A percentile compares a stretch with the other conserved stretches of the same genome.
These are phyloP conservation scores for Solanum etuberosum DNA, from an alignment of 257 asterid species.

Conservation along the genomic window DNA sequence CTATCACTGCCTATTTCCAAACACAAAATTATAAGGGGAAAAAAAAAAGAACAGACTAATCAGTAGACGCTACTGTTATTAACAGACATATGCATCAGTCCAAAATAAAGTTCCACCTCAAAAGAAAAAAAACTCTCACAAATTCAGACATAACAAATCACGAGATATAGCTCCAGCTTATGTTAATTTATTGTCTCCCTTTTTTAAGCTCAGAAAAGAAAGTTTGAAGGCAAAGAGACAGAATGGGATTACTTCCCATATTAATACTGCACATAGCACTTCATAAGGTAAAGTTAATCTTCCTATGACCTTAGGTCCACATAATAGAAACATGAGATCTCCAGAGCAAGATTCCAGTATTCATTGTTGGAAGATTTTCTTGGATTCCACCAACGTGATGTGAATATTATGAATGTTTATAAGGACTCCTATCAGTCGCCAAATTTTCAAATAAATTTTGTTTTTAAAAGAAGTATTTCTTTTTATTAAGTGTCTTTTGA, in stretches of 20 bases:
- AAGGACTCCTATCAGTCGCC: neutral
- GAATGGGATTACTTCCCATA: neutral
- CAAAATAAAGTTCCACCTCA: neutral
- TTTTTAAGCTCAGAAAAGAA: neutral
- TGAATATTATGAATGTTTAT: neutral
- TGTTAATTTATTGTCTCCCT: neutral
- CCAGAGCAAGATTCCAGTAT: neutral
- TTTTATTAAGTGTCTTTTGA: neutral
- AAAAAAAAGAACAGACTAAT: neutral
- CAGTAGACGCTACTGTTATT: neutral
- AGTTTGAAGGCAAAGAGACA: neutral
- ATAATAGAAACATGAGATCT: neutral
- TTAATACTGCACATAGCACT: neutral
- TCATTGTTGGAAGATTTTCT: neutral
- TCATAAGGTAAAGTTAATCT: neutral
- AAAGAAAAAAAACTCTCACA: neutral
- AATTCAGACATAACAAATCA: neutral
- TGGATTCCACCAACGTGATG: neutral
- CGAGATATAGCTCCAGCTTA: neutral
- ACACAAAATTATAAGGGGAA: neutral
- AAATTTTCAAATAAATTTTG: neutral
- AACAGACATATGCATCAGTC: neutral
- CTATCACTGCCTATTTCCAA: slow-evolving; percentile 27
- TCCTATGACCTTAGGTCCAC: neutral
- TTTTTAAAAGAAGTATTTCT: neutral